Evolutionary conservation across 2,329 filamentous ascomycete species (phyloP).

Genomic region (Sporothrix mexicana): DNA sequence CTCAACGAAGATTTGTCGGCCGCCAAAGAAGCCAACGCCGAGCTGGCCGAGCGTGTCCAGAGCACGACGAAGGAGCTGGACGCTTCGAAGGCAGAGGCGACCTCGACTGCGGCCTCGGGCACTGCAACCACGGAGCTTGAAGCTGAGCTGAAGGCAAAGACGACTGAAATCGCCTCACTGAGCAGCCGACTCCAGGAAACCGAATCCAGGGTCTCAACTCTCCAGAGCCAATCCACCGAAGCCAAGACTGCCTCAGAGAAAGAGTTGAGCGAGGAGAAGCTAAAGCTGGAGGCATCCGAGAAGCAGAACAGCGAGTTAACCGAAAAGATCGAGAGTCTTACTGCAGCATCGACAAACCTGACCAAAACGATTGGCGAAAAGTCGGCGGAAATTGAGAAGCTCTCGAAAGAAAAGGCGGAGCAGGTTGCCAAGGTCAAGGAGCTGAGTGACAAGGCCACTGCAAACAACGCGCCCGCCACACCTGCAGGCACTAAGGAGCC

Average conservation of each 20-base stretch:
- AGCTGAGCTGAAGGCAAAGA: slow-evolving; percentile 53
- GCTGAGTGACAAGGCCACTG: slow-evolving; percentile 26
- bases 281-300: slow-evolving; percentile 45
- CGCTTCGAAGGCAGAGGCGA: slow-evolving; percentile 12
- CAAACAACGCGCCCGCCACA: slow-evolving; percentile 11
- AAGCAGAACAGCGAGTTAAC: slow-evolving; percentile 50
- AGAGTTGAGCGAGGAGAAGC: slow-evolving; percentile 43
- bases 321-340: slow-evolving; percentile 46
- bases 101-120: background rate
- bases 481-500: slow-evolving; percentile 33
- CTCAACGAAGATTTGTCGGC: slow-evolving; percentile 70
- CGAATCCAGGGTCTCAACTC: slow-evolving; percentile 52
- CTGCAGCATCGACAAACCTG: slow-evolving; percentile 49
- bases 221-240: slow-evolving; percentile 48
- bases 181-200: slow-evolving; percentile 55
- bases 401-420: slow-evolving; percentile 44
- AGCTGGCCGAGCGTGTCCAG: slow-evolving; percentile 71
- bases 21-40: slow-evolving; percentile 71
- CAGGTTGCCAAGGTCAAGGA: slow-evolving; percentile 29
- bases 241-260: slow-evolving; percentile 45
- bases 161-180: slow-evolving; percentile 56
- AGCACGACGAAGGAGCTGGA: slow-evolving; percentile 68
- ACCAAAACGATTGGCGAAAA: slow-evolving; percentile 55
- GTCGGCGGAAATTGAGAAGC: slow-evolving; percentile 50
- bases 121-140: slow-evolving; percentile 42